A percentile compares a stretch with the other conserved stretches of the same genome.
Conservation (phyloP, 2,329 filamentous ascomycete genomes). For the Pseudocercospora pini-densiflorae region DNA sequence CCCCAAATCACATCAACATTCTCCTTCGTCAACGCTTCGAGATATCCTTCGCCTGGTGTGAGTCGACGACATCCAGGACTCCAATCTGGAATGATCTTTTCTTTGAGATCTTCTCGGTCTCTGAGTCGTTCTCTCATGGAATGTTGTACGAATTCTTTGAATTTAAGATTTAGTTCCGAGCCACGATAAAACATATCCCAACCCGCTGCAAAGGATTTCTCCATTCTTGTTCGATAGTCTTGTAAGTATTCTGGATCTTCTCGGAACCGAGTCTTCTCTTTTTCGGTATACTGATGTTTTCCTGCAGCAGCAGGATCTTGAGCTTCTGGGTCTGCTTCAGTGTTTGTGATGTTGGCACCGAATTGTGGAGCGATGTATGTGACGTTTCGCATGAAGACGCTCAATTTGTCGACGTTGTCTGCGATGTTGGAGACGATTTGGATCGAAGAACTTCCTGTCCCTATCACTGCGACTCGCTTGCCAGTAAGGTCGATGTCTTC, state of each 20-base stretch:
- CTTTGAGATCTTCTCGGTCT: constrained; percentile 60
- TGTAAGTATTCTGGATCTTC: constrained; percentile 40
- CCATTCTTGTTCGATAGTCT: constrained; percentile 42
- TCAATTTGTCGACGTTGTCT: constrained; percentile 38
- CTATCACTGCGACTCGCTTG: constrained; percentile 33
- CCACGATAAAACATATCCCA: constrained; percentile 33
- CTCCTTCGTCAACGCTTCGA: constrained; percentile 40
- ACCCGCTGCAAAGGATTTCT: constrained; percentile 31
- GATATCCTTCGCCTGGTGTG: constrained; percentile 53
- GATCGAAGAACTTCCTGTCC: constrained; percentile 34
- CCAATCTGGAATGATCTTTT: constrained; percentile 65
- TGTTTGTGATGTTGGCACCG: constrained; percentile 30
- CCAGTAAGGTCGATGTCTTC: constrained; percentile 36
- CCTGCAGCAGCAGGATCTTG: constrained; percentile 28
- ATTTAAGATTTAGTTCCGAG: constrained; percentile 20
- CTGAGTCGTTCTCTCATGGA: constrained; percentile 58
- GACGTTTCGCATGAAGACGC: constrained; percentile 39
- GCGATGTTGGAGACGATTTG: constrained; percentile 42
- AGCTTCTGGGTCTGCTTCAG: constrained; percentile 27
- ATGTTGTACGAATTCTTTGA: constrained; percentile 26
- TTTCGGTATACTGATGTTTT: constrained; percentile 37
- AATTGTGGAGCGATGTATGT: constrained; percentile 42
- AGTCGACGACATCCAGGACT: constrained; percentile 67
- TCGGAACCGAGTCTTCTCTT: constrained; percentile 38
- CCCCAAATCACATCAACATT: constrained; percentile 35